Percentiles rank a stretch among this genome's conserved stretches.
These are phyloP conservation scores for Eurotiales sp. DNA, from an alignment of 2,329 filamentous ascomycete genomes.

Conservation along the genomic window DNA sequence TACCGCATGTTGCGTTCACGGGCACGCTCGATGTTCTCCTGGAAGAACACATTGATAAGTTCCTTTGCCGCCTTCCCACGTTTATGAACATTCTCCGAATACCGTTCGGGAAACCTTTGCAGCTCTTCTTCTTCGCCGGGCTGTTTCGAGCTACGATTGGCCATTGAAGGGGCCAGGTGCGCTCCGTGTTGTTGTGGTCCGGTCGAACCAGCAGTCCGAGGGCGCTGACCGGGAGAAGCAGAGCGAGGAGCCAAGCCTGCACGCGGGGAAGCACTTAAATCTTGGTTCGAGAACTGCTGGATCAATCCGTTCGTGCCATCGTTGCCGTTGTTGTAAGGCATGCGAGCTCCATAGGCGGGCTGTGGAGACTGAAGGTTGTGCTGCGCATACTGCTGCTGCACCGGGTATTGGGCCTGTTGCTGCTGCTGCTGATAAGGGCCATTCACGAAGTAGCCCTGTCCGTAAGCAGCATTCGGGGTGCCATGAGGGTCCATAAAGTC, in stretches of 20 bases:
- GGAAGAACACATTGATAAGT: conserved; percentile 78
- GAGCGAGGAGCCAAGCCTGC: conserved; percentile 67
- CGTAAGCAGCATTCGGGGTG: conserved; percentile 36
- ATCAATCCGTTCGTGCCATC: conserved; percentile 88
- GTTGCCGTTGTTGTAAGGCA: conserved; percentile 57
- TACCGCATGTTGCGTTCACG: conserved; percentile 93
- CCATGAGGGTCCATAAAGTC: conserved; percentile 54
- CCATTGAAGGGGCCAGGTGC: conserved; percentile 63
- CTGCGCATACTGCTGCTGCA: conserved; percentile 51
- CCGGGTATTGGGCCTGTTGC: conserved; percentile 14
- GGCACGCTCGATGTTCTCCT: conserved; percentile 94
- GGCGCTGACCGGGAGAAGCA: conserved; percentile 68
- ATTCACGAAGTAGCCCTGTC: conserved; percentile 59
- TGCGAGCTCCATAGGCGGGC: conserved; percentile 48
- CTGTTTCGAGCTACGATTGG: conserved; percentile 55
- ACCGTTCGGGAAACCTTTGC: conserved; percentile 74
- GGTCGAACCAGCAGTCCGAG: conserved; percentile 73
- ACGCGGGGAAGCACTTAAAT: conserved; percentile 71
- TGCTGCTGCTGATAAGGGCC: conserved; percentile 47
- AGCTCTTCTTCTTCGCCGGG: conserved; percentile 66
- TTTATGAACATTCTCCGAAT: conserved; percentile 81
- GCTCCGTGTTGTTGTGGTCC: conserved; percentile 55
- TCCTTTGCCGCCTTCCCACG: conserved; percentile 63
- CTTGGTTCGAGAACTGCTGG: conserved; percentile 96
- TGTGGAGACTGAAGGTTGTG: conserved; percentile 55